These are phyloP conservation scores for Prunus armeniaca DNA, from an alignment of 306 rosid species.

Conservation along the genomic window DNA sequence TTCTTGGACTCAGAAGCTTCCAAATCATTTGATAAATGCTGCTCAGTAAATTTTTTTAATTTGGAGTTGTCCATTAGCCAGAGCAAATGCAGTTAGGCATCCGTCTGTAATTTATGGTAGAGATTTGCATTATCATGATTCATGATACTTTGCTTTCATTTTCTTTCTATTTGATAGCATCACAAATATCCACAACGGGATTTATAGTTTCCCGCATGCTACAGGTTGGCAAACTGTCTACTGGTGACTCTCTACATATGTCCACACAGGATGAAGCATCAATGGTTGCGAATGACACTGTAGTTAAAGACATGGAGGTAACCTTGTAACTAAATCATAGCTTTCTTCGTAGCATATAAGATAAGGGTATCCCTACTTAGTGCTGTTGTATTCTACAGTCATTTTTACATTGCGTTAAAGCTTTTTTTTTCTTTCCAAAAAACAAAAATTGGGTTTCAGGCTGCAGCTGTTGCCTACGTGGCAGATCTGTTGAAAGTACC, in stretches of 20 bases:
- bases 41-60: background rate
- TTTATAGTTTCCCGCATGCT: slow-evolving; percentile 15
- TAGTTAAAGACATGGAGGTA: slow-evolving; percentile 98
- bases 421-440: too few species aligned
- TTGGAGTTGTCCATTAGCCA: background rate
- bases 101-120: background rate
- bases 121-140: background rate
- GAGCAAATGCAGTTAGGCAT: background rate
- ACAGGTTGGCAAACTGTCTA: slow-evolving; percentile 85
- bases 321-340: background rate
- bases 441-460: slow-evolving; percentile 25
- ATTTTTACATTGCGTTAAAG: too few species aligned
- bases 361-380: background rate
- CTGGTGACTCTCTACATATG: slow-evolving; percentile 95
- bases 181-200: background rate
- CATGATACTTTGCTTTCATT: background rate
- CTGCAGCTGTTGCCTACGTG: slow-evolving; percentile 95
- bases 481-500: slow-evolving; percentile 86
- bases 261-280: slow-evolving; percentile 77
- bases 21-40: background rate
- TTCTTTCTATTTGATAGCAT: slow-evolving; percentile 2
- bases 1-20: background rate
- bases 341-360: background rate
- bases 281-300: slow-evolving; percentile 76
- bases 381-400: too few species aligned